A percentile compares a stretch with the other conserved stretches of the same genome.
These are phyloP conservation scores for Pyracantha coccinea DNA, from an alignment of 331 rosid species.

Conservation along the genomic window DNA sequence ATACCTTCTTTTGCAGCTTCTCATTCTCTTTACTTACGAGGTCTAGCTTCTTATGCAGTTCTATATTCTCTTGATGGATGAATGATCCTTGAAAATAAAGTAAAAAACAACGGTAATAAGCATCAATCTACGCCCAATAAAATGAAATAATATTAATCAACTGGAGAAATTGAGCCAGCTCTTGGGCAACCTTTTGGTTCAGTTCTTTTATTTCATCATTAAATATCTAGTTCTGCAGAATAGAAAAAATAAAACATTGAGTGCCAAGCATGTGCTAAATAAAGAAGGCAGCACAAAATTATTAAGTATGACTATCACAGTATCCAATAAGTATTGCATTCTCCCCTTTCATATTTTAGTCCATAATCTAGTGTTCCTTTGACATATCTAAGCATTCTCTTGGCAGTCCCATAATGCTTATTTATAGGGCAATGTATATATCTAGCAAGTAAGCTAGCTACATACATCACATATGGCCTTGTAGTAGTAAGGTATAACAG, in stretches of 20 bases:
- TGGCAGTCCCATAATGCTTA: too few relatives aligned
- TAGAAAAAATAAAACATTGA: neutral
- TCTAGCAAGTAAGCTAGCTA: too few relatives aligned
- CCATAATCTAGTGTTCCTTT: too few relatives aligned
- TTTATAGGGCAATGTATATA: too few relatives aligned
- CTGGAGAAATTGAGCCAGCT: conserved; percentile 6
- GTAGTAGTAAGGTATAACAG: too few relatives aligned
- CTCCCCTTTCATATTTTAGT: too few relatives aligned
- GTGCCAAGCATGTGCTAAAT: neutral
- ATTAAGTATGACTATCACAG: neutral
- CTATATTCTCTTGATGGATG: conserved; percentile 48
- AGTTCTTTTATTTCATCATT: conserved; percentile 65
- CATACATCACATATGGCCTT: too few relatives aligned
- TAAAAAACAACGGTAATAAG: conserved; percentile 1
- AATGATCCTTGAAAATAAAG: conserved; percentile 47
- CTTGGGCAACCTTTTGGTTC: conserved; percentile 48
- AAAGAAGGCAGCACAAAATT: neutral
- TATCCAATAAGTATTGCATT: too few relatives aligned
- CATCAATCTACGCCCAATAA: neutral
- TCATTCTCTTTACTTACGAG: conserved; percentile 45
- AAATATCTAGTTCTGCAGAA: conserved; percentile 59
- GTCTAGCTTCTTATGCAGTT: conserved; percentile 56
- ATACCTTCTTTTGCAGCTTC: conserved; percentile 59
- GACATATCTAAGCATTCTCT: too few relatives aligned
- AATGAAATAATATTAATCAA: neutral